phyloP scores from a whole-genome alignment of 2,329 filamentous ascomycete genomes.

The Venturia nashicola region DNA sequence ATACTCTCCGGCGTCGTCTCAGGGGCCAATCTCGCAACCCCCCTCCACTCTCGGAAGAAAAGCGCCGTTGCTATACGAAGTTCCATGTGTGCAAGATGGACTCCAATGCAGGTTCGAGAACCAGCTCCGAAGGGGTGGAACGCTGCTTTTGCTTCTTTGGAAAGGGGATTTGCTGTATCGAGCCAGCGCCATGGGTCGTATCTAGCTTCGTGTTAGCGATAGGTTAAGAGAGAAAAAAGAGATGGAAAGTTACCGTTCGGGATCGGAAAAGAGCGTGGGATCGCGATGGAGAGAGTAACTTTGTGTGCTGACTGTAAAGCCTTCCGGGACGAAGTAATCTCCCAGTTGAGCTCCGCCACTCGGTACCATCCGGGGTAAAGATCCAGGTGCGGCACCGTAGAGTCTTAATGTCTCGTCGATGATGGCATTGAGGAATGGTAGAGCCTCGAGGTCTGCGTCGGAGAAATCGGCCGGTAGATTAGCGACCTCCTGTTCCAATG shows the following conservation, averaged over 20 bases:
- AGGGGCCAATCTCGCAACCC: constrained; percentile 16
- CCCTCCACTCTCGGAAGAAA: constrained; percentile 38
- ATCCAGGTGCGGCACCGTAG: not conserved
- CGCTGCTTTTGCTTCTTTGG: constrained; percentile 32
- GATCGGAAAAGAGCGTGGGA: not conserved
- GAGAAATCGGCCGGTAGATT: not conserved
- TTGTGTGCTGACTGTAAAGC: constrained; percentile 2
- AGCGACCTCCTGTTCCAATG: constrained; percentile 2
- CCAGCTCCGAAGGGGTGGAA: constrained; percentile 61
- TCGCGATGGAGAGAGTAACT: constrained; percentile 3
- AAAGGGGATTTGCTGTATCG: constrained; percentile 16
- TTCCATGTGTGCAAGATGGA: constrained; percentile 52
- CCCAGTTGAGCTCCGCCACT: not conserved
- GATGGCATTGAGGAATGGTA: not conserved
- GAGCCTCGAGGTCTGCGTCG: not conserved
- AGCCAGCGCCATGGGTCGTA: constrained; percentile 24
- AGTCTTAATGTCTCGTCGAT: constrained; percentile 3
- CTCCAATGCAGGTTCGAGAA: constrained; percentile 55
- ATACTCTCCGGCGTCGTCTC: constrained; percentile 27
- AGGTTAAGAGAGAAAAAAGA: not conserved
- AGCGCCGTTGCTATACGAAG: constrained; percentile 37
- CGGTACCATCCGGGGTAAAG: not conserved
- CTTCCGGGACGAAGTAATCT: not conserved
- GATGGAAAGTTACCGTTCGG: not conserved
- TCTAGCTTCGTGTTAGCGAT: constrained; percentile 12